Percentiles rank a stretch among this genome's conserved stretches.
phyloP scores from a whole-genome alignment of 73 alveolate species.

The Urostyla sp. region DNA sequence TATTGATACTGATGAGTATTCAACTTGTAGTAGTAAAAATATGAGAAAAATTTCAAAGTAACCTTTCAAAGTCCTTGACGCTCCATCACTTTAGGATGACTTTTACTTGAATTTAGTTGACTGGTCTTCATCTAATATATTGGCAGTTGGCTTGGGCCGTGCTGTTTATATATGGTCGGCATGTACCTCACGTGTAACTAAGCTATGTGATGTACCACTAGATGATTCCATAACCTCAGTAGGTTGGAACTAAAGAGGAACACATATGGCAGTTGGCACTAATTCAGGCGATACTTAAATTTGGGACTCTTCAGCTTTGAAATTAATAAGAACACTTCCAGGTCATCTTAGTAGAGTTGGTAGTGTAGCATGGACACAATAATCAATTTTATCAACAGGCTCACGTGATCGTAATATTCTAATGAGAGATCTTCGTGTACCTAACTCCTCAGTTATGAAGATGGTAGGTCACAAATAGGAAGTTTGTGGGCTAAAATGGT shows the following conservation, averaged over 20 bases:
- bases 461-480: conserved; percentile 90
- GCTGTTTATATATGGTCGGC: conserved; percentile 88
- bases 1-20: conserved; percentile 10
- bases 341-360: conserved; percentile 99
- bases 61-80: conserved; percentile 99
- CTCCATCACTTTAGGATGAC: conserved; percentile 99
- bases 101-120: conserved; percentile 98
- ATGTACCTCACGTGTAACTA: conserved; percentile 83
- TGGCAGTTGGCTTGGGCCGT: conserved; percentile 97
- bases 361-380: conserved; percentile 94
- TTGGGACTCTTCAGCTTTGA: conserved; percentile 89
- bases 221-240: conserved; percentile 91
- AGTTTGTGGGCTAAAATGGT: conserved; percentile 93
- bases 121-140: conserved; percentile 95
- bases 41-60: conserved; percentile 95
- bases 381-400: conserved; percentile 75
- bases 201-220: conserved; percentile 85
- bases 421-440: conserved; percentile 89
- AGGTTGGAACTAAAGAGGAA: conserved; percentile 88
- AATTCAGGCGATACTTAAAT: conserved; percentile 78
- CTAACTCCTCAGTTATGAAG: conserved; percentile 66
- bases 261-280: conserved; percentile 75
- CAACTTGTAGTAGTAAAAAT: background rate
- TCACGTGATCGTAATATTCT: conserved; percentile 88
- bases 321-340: conserved; percentile 72